These are phyloP conservation scores for Suillus plorans DNA, from an alignment of 768 basidiomycete genomes.

Conservation along the genomic window DNA sequence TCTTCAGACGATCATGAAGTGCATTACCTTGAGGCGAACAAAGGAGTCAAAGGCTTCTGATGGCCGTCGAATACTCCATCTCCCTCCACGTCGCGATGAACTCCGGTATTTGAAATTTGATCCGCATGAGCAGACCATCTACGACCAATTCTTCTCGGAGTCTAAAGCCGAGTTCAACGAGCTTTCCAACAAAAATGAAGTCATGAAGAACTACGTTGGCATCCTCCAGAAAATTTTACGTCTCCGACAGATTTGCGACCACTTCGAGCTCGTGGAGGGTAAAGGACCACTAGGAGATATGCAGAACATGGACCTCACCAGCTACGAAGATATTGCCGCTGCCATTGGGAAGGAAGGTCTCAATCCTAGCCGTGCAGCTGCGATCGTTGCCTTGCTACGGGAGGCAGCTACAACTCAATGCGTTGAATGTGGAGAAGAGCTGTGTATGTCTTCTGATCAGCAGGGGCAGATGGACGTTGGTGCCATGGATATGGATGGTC, in stretches of 20 bases:
- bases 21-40: slow-evolving; percentile 93
- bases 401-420: slow-evolving; percentile 90
- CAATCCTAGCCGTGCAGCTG: slow-evolving; percentile 67
- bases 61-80: slow-evolving; percentile 80
- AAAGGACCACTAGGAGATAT: slow-evolving; percentile 50
- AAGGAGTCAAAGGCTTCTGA: slow-evolving; percentile 84
- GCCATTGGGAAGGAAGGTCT: slow-evolving; percentile 80
- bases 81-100: slow-evolving; percentile 91
- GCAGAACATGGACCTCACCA: slow-evolving; percentile 46
- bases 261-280: slow-evolving; percentile 84
- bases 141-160: slow-evolving; percentile 85
- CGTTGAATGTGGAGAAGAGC: slow-evolving; percentile 81
- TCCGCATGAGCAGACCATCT: slow-evolving; percentile 77
- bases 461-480: slow-evolving; percentile 37
- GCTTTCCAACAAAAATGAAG: slow-evolving; percentile 83
- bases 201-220: slow-evolving; percentile 98
- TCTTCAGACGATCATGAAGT: slow-evolving; percentile 96
- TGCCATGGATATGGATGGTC: slow-evolving; percentile 48
- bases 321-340: slow-evolving; percentile 76
- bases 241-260: slow-evolving; percentile 96
- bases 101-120: slow-evolving; percentile 84
- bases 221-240: slow-evolving; percentile 96
- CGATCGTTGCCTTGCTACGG: slow-evolving; percentile 82
- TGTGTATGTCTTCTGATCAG: slow-evolving; percentile 51
- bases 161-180: slow-evolving; percentile 92